Evolutionary conservation across 176 grass and related monocot species (phyloP).

Genomic region (Urochloa ruziziensis): DNA sequence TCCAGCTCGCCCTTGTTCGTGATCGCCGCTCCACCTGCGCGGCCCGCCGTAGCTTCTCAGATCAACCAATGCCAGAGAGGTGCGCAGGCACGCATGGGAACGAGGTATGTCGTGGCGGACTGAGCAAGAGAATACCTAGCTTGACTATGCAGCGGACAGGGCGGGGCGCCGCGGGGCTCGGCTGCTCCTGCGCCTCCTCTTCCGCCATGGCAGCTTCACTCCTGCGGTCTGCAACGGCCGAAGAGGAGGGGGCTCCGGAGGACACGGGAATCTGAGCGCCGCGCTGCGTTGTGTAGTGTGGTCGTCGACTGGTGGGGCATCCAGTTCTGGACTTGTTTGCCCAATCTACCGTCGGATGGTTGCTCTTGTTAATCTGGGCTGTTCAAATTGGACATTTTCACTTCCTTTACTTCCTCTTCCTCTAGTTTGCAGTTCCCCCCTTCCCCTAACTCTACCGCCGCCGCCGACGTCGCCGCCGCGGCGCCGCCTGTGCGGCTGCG

Average conservation of each 20-base stretch:
- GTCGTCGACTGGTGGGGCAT: not conserved
- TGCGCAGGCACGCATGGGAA: not conserved
- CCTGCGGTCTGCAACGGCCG: not conserved
- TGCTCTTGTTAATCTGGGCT: not conserved
- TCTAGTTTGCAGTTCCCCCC: too few relatives aligned
- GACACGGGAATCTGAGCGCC: not conserved
- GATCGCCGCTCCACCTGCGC: constrained; percentile 88
- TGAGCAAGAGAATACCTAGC: constrained; percentile 45
- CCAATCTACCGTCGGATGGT: not conserved
- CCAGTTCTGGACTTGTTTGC: not conserved
- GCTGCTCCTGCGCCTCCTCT: not conserved
- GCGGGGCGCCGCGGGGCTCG: not conserved
- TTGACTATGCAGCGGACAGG: constrained; percentile 80
- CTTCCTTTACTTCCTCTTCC: not conserved
- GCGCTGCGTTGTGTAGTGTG: not conserved
- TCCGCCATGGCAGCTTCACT: constrained; percentile 41
- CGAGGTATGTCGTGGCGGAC: not conserved
- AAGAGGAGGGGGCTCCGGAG: not conserved
- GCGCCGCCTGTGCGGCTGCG: not conserved
- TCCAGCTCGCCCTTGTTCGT: constrained; percentile 92
- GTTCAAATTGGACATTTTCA: not conserved
- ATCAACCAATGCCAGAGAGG: not conserved
- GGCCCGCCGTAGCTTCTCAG: not conserved
- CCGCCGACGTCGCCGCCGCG: too few relatives aligned
- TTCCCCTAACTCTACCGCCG: too few relatives aligned